Base-by-base conservation (phyloP, 2,329 filamentous ascomycete species). In the Balansia obtecta region DNA sequence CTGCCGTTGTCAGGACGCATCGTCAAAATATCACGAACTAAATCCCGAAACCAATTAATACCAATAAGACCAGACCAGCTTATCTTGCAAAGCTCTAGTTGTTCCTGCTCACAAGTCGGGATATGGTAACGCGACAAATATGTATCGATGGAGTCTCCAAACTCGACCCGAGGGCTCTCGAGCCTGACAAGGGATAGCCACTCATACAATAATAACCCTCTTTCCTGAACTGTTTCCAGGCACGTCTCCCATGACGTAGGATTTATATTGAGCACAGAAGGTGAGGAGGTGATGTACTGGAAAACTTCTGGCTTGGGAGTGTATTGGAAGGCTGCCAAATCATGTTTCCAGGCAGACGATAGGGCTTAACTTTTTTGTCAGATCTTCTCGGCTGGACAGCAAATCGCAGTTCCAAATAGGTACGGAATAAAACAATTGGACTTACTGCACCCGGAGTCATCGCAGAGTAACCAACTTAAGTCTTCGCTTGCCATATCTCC, bases 401-500 rank as follows among this genome's bases (percentile, higher is more conserved):
- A 27, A 27, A 27, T 27, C 7, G 27, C 27, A 4, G 27, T 27
- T 27, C 7, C 8, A 32, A 13, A 32, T 20, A 4, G 22, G 7
- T 10, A 43, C 20, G 12, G 38, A 40, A 38, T 1, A 9, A 27
- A 33, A n/a, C 3, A 27, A 43, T 34, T 9, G 42, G 12, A 45
- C 60, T 52, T 54, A 66, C 65, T 52, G 41, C 56, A 54, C 43
- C 55, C 54, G 20, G 57, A 68, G 40, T 82, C 63, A 58, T 89
- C 84, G 60, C 76, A 83, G 58, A 93, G 90, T 0, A 97, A 69
- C 89, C 91, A 96, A 1, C 79, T 79, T 20, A 83, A 60, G 1
- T 83, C 79, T 43, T 74, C 68, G 46, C 76, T 79, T 20, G 96
- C 71, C 20, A 88, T 87, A 55, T 88, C 87, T 58, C 84, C 83